Evolutionary conservation across 305 asterid genomes (phyloP), one percentile per base, ranked within the genome.

Genomic region (Plantago rigida): DNA sequence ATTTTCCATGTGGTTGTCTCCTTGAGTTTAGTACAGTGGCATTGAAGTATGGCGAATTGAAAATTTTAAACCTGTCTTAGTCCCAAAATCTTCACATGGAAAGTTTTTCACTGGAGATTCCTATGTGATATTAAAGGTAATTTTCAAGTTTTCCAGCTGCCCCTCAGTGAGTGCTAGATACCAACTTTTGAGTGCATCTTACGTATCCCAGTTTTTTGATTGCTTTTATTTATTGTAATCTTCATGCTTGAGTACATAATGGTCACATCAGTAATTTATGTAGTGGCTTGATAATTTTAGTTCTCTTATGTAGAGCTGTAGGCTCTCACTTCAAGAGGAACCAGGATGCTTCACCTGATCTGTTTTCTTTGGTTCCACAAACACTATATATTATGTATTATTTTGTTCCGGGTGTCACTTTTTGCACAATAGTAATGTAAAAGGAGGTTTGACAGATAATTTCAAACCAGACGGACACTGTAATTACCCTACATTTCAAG

Each of bases 31-130:
- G 9, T 53, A 63, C 51, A 92, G 99, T 29, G 96, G 99, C 66
- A 76, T 82, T 63, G 99, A 92, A 82, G 81, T 92, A 66, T 92
- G 99, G 96, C 81, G 89, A 70, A 88, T 92, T 48, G 94, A 88
- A 75, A 84, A 82, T 61, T 83, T 86, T 58, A 64, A 69, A 45
- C 95, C 96, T 17, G 94, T 86, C 54, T 74, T 79, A 45, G 69
- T 92, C 73, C 79, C 85, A 42, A 76, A 74, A 64, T 76, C 94
- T 53, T 80, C 84, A 28, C 77, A 82, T 64, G 96, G 99, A 54
- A 92, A 88, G 50, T 88, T 92, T 74, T 88, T 76, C 80, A 74
- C 81, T 8, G 96, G 96, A 57, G 96, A 88, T 77, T 88, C 96
- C 45, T 88, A 92, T 73, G 73, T 92, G 69, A 74, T 92, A 76